Percentiles rank a stretch among this genome's conserved stretches.
Conservation (phyloP, 768 basidiomycete species). For the Mycena galopus region DNA sequence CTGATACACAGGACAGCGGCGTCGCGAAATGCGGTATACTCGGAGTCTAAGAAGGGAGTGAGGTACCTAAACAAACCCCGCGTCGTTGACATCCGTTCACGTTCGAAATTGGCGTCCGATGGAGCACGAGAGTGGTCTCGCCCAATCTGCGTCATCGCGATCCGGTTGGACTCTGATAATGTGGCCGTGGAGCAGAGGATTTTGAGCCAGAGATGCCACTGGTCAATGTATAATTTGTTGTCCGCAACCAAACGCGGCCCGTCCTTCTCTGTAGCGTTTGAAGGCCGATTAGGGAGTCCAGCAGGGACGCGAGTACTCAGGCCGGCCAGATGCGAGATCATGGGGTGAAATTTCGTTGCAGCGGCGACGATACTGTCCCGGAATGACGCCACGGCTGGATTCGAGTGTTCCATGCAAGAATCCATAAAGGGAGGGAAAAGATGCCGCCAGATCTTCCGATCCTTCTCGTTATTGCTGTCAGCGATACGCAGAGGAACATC, state of each 20-base stretch:
- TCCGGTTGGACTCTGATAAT: constrained; percentile 70
- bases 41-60: constrained; percentile 89
- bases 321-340: constrained; percentile 81
- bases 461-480: constrained; percentile 76
- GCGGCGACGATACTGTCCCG: constrained; percentile 79
- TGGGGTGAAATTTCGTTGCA: constrained; percentile 76
- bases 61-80: constrained; percentile 87
- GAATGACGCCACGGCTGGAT: constrained; percentile 61
- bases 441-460: constrained; percentile 81
- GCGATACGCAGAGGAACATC: constrained; percentile 78
- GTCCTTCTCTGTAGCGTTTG: constrained; percentile 60
- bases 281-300: constrained; percentile 56
- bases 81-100: constrained; percentile 86
- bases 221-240: constrained; percentile 71
- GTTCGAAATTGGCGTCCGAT: constrained; percentile 81
- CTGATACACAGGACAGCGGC: constrained; percentile 91
- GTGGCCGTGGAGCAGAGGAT: constrained; percentile 87
- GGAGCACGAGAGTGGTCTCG: constrained; percentile 79
- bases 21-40: constrained; percentile 86
- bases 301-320: constrained; percentile 70
- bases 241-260: constrained; percentile 67
- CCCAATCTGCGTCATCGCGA: constrained; percentile 64
- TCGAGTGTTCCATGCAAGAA: constrained; percentile 62
- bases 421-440: constrained; percentile 77
- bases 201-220: constrained; percentile 90